These are phyloP conservation scores for Pilaira anomala DNA, from an alignment of 192 early-diverging fungal genomes.

Conservation along the genomic window DNA sequence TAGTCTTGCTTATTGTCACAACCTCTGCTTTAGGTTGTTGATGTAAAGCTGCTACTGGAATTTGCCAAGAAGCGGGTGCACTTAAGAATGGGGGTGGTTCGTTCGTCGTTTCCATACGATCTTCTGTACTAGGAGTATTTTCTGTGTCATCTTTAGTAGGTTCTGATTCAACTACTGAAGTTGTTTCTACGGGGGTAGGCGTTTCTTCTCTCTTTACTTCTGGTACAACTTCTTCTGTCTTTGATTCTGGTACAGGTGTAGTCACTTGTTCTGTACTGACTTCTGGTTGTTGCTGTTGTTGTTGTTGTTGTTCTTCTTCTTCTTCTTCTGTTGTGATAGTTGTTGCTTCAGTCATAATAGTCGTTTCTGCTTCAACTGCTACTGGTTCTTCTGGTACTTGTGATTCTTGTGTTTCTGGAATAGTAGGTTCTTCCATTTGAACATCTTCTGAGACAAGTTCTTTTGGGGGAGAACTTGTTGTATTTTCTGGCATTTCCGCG, in stretches of 20 bases:
- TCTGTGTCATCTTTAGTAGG: too few species aligned
- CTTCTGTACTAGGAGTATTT: too few species aligned
- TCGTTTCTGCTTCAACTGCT: background rate
- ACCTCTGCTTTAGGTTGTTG: background rate
- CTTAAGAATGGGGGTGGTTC: conserved; percentile 14
- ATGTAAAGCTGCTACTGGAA: conserved; percentile 38
- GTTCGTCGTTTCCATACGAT: background rate
- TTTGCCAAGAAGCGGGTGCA: conserved; percentile 47
- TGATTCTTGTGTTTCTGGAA: background rate
- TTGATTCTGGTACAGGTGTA: background rate
- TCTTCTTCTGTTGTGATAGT: background rate
- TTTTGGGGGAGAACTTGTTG: background rate
- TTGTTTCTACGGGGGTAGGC: too few species aligned
- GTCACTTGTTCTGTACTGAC: background rate
- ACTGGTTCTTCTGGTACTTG: background rate
- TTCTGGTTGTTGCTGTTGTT: background rate
- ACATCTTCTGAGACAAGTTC: background rate
- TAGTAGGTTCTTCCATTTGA: background rate
- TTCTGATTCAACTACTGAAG: too few species aligned
- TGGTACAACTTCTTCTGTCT: background rate
- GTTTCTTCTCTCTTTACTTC: too few species aligned
- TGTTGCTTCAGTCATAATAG: background rate
- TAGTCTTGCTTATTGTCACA: conserved; percentile 12
- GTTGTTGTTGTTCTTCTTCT: background rate
- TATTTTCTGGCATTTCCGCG: conserved; percentile 12